Conservation (phyloP, 129 eudicot genomes). For the Chrysanthemum seticuspe region DNA sequence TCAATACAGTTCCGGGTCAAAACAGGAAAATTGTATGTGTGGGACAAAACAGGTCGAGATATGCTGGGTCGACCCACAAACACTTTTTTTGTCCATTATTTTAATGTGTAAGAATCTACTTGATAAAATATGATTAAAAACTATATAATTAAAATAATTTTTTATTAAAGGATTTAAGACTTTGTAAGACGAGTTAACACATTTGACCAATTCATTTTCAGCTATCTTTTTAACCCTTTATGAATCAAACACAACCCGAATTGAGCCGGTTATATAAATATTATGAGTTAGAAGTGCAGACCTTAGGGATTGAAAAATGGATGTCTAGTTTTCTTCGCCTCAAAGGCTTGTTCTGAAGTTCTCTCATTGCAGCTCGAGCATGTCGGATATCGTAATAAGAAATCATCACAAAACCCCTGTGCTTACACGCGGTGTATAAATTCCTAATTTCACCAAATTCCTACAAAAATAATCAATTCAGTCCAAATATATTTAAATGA, state of each 20-base stretch:
- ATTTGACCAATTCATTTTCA: background rate
- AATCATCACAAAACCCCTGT: constrained; percentile 96
- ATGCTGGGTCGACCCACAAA: background rate
- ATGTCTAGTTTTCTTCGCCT: constrained; percentile 90
- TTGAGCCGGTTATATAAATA: background rate
- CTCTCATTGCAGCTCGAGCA: constrained; percentile 91
- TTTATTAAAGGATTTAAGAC: background rate
- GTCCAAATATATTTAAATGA: too few relatives aligned
- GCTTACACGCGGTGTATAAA: constrained; percentile 90
- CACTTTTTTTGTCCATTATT: background rate
- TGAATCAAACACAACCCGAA: background rate
- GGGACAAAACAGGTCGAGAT: background rate
- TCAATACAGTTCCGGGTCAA: background rate
- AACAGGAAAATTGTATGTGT: background rate
- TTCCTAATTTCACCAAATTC: constrained; percentile 91
- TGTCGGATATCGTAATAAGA: constrained; percentile 91
- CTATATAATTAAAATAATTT: background rate
- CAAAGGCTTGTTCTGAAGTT: constrained; percentile 78
- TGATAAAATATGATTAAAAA: background rate
- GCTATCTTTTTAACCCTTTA: background rate
- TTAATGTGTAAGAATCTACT: background rate
- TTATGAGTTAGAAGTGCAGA: constrained; percentile 22
- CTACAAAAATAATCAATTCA: constrained; percentile 38
- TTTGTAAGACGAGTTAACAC: background rate
- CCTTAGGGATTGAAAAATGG: constrained; percentile 98